These are phyloP conservation scores for Metschnikowia colocasiae DNA, from an alignment of 805 yeast species.

Conservation along the genomic window DNA sequence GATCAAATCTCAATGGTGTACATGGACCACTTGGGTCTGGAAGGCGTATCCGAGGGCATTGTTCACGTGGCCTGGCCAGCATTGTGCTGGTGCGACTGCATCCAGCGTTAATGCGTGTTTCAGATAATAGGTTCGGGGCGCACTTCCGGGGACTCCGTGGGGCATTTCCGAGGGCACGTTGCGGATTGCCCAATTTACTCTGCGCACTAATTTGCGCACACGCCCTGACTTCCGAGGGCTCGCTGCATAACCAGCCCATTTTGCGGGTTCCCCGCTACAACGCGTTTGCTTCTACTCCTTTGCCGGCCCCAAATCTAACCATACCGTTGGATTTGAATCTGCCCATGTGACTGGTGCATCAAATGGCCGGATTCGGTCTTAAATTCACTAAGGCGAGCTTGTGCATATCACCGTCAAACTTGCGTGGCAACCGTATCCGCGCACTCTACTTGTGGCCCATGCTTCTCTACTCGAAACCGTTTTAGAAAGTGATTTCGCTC, in stretches of 20 bases:
- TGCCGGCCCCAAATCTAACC: not conserved
- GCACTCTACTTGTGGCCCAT: not conserved
- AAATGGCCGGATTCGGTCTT: not conserved
- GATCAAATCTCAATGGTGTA: not conserved
- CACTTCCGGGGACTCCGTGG: not conserved
- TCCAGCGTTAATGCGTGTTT: not conserved
- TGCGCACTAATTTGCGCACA: constrained; percentile 1
- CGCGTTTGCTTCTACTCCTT: not conserved
- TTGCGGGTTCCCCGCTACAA: not conserved
- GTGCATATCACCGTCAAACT: not conserved
- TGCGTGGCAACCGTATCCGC: not conserved
- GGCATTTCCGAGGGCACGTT: not conserved
- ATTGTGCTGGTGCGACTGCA: not conserved
- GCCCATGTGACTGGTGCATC: not conserved
- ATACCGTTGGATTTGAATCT: too few species aligned
- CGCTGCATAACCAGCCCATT: not conserved
- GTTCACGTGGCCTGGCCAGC: not conserved
- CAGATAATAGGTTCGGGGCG: not conserved
- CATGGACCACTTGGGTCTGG: not conserved
- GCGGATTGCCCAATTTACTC: not conserved
- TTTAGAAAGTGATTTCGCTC: not conserved
- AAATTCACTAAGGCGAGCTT: not conserved
- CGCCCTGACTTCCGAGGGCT: not conserved
- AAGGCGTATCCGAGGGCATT: not conserved
- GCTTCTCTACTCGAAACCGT: not conserved